Conservation (phyloP, 2,329 filamentous ascomycete genomes). For the Daldinia eschscholtzii region DNA sequence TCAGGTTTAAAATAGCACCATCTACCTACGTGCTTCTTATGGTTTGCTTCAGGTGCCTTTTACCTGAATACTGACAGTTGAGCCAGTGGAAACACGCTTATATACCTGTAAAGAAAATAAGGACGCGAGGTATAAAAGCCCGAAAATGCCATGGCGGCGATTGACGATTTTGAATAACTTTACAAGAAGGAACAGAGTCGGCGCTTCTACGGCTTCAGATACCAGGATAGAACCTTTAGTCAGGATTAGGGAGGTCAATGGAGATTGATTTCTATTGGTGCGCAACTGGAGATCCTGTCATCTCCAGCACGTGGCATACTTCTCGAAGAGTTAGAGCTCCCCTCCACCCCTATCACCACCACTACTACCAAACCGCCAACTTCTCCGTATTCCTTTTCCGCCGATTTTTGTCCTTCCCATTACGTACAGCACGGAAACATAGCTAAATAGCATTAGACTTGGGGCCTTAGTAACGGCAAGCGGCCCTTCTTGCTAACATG, state of each 20-base stretch:
- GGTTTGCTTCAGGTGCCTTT: no score
- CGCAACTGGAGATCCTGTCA: slow-evolving; percentile 34
- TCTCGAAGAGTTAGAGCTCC: slow-evolving; percentile 30
- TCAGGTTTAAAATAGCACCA: background rate
- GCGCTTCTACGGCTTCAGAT: slow-evolving; percentile 41
- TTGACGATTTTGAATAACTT: background rate
- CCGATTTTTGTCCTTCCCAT: slow-evolving; percentile 2
- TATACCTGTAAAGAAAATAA: slow-evolving; percentile 1
- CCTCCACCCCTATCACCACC: slow-evolving; percentile 1
- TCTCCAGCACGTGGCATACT: slow-evolving; percentile 33
- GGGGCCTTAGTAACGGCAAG: slow-evolving; percentile 30
- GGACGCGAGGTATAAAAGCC: slow-evolving; percentile 1
- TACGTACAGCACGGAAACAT: slow-evolving; percentile 17
- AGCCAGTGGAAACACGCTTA: background rate
- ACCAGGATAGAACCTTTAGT: slow-evolving; percentile 30
- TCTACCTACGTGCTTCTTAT: background rate
- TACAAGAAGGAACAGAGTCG: slow-evolving; percentile 31
- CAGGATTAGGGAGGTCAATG: slow-evolving; percentile 26
- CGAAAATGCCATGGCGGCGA: background rate
- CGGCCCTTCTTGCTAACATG: slow-evolving; percentile 37
- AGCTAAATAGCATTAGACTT: slow-evolving; percentile 30
- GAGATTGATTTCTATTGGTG: slow-evolving; percentile 33
- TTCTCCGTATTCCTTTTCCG: slow-evolving; percentile 21
- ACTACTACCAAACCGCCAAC: slow-evolving; percentile 13
- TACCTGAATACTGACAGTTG: background rate